A percentile compares a stretch with the other conserved stretches of the same genome.
Conservation (phyloP, 352 stramenopile species). For the Thraustotheca clavata region DNA sequence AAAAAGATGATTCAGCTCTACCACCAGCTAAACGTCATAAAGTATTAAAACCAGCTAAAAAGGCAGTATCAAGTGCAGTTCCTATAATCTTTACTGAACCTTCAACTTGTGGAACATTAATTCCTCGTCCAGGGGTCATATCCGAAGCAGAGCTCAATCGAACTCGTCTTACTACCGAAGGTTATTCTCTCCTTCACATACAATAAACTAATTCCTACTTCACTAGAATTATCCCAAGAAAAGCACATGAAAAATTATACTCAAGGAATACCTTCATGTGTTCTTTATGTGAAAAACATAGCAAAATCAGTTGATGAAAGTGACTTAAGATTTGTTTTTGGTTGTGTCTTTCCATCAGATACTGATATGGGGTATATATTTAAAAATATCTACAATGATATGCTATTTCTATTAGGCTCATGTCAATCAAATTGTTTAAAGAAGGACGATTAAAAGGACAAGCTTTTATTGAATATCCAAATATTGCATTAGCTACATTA, state of each 20-base stretch:
- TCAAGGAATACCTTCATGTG: conserved; percentile 36
- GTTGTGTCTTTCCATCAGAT: conserved; percentile 29
- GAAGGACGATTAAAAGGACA: conserved; percentile 80
- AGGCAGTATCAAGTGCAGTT: background rate
- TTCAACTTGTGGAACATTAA: background rate
- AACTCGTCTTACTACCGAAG: conserved; percentile 28
- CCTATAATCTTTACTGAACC: conserved; percentile 4
- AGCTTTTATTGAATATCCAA: conserved; percentile 69
- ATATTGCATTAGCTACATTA: conserved; percentile 31
- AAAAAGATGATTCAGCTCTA: background rate
- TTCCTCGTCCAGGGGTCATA: conserved; percentile 44
- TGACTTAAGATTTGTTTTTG: conserved; percentile 46
- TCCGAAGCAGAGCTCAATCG: conserved; percentile 44
- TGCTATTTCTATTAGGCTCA: conserved; percentile 23
- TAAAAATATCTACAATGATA: background rate
- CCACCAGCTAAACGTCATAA: background rate
- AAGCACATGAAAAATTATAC: conserved; percentile 70
- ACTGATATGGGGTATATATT: conserved; percentile 27
- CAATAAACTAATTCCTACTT: background rate
- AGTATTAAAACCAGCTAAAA: background rate
- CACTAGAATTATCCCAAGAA: conserved; percentile 29
- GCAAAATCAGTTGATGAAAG: conserved; percentile 35
- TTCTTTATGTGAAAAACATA: conserved; percentile 81
- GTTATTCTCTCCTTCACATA: conserved; percentile 24
- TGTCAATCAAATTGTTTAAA: conserved; percentile 63